phyloP scores from a whole-genome alignment of 129 eudicot genomes.

The Helianthus annuus region HanXRQr2.0-SUNRISE NC_035449.2:14587073-14587572 shows the following conservation, averaged over 20 bases:
- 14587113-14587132: too few relatives aligned
- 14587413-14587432: conserved; percentile 65
- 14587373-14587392: conserved; percentile 99
- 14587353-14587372: conserved; percentile 91
- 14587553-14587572: conserved; percentile 39
- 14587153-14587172: too few relatives aligned
- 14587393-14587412: conserved; percentile 90
- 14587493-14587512: conserved; percentile 88
- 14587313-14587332: conserved; percentile 86
- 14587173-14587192: too few relatives aligned
- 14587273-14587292: neutral
- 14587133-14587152: too few relatives aligned
- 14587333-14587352: conserved; percentile 83
- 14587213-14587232: too few relatives aligned
- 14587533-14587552: conserved; percentile 85
- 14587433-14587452: conserved; percentile 73
- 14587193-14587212: too few relatives aligned
- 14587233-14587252: neutral
- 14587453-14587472: conserved; percentile 57
- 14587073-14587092: neutral
- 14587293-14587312: conserved; percentile 31
- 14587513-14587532: conserved; percentile 95
- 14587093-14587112: neutral
- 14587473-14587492: conserved; percentile 67
- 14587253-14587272: neutral